Evolutionary conservation across 2,329 filamentous ascomycete genomes (phyloP), one percentile per base, ranked within the genome.

Genomic region (Bipolaris victoriae): DNA sequence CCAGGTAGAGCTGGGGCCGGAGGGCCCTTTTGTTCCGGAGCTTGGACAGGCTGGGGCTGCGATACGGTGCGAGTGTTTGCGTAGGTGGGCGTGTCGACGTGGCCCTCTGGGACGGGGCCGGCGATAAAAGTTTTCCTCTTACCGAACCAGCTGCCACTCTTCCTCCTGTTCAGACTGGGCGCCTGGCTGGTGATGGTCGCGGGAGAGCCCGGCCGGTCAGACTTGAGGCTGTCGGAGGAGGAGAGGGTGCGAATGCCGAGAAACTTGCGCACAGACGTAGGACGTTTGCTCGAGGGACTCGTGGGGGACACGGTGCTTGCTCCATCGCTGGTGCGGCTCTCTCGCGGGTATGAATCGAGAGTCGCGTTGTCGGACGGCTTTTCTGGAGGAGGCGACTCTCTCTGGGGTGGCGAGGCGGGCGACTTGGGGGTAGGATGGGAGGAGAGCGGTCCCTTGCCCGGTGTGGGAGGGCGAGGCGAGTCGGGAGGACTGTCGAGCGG

Each of bases 101-200:
- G 67, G 7, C 67, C 72, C 50, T 78, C 76, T 31, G 70, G 68
- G 35, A 76, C 65, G 15, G 68, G 61, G 5, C 71, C 74, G 44
- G 72, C 63, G 22, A 67, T 62, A 52, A 76, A 73, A 6, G 50
- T 65, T 68, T 76, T 76, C 60, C 75, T 71, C 66, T 69, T 76
- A 60, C 73, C 70, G 54, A 78, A 78, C 76, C 76, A 78, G 60
- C 74, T 72, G 39, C 68, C 67, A 56, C 76, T 77, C 69, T 77
- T 77, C 61, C 74, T 73, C 61, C 72, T 63, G 45, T 50, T 67
- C 51, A 75, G 63, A 36, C 68, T 74, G 16, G 68, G 68, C 5
- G 63, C 53, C 56, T 73, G 66, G 58, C 71, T 70, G 62, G 64
- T 68, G 47, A 76, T 66, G 20, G 73, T 76, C 26, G 68, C 68